Base-by-base conservation (phyloP, 2,329 filamentous ascomycete species). In the Dactylellina haptotyla region DNA sequence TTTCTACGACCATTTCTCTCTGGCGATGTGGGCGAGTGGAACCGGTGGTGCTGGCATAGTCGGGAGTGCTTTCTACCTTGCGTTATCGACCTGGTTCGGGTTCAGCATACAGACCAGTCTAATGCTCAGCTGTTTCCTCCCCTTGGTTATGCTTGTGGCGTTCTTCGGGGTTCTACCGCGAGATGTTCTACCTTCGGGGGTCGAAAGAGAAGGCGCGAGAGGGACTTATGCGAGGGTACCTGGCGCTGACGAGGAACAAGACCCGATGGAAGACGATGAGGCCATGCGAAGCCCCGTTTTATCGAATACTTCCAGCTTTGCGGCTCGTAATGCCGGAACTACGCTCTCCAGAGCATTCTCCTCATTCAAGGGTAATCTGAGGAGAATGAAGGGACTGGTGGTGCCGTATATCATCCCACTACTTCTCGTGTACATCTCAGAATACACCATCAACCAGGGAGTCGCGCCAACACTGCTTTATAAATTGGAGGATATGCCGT, bases 381-480 rank as follows among this genome's bases (percentile, higher is more conserved):
- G 82, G n/a, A 89, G 91, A 3, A 87, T 90, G 0, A 85, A 83
- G 74, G 84, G 85, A 0, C 84, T 98, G 1, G 89, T 97, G 79
- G 83, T 96, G 46, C 87, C 87, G 8, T 90, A 89, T 80, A 98
- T 99, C 93, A 84, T 96, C 2, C 95, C 95, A 0, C 85, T 99
- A 12, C 85, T 98, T 32, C 83, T 98, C 14, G 95, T 99, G 28
- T 99, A 97, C 80, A 87, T 98, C 34, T 92, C 93, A 65, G 95
- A 99, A 83, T 99, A 99, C 80, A 96, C 91, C 63, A 97, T 98
- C 81, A 98, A 98, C 82, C 93, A 97, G 83, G 94, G 93, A 34
- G 92, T 98, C 0, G 85, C 92, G 0, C 94, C 95, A 0, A 97
- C 93, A 0, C 84, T 98, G 0, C 86, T 99, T 3, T 99, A 97